These are phyloP conservation scores for Teunomyces panamensis DNA, from an alignment of 805 yeast species.

Conservation along the genomic window DNA sequence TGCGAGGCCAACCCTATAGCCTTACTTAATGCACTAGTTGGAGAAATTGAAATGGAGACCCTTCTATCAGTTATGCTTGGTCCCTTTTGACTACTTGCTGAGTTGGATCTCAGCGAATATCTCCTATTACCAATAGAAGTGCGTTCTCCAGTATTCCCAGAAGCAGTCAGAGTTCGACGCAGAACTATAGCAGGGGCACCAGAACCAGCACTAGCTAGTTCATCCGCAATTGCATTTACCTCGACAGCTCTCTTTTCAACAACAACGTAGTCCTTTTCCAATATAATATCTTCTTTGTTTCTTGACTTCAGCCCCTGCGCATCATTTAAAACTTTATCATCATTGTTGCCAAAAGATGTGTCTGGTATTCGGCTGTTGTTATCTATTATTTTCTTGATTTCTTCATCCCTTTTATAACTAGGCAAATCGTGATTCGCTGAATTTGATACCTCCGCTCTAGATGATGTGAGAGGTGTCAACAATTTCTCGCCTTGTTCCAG, in stretches of 20 bases:
- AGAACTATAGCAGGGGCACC: slow-evolving; percentile 46
- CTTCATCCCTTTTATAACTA: slow-evolving; percentile 34
- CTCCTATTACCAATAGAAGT: slow-evolving; percentile 21
- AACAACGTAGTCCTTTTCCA: slow-evolving; percentile 88
- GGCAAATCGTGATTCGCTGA: not conserved
- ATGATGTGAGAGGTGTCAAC: not conserved
- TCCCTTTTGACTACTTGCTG: slow-evolving; percentile 52
- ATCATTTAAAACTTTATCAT: slow-evolving; percentile 3
- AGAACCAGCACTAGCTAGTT: slow-evolving; percentile 63
- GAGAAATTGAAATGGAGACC: slow-evolving; percentile 67
- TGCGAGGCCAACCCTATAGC: slow-evolving; percentile 88
- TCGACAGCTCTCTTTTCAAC: slow-evolving; percentile 94
- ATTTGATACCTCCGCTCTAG: not conserved
- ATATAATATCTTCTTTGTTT: slow-evolving; percentile 43
- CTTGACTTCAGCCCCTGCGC: not conserved
- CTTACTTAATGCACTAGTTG: slow-evolving; percentile 83
- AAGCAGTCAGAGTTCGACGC: slow-evolving; percentile 23
- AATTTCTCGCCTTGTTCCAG: slow-evolving; percentile 3
- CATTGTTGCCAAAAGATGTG: slow-evolving; percentile 22
- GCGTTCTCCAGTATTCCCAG: slow-evolving; percentile 18
- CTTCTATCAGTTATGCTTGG: slow-evolving; percentile 64
- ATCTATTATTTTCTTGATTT: slow-evolving; percentile 42
- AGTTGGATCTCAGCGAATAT: slow-evolving; percentile 43
- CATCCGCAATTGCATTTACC: slow-evolving; percentile 94
- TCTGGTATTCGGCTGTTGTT: slow-evolving; percentile 46